Evolutionary conservation across 1,284 basidiomycete genomes (phyloP).

Genomic region (Ustilago curta): DNA sequence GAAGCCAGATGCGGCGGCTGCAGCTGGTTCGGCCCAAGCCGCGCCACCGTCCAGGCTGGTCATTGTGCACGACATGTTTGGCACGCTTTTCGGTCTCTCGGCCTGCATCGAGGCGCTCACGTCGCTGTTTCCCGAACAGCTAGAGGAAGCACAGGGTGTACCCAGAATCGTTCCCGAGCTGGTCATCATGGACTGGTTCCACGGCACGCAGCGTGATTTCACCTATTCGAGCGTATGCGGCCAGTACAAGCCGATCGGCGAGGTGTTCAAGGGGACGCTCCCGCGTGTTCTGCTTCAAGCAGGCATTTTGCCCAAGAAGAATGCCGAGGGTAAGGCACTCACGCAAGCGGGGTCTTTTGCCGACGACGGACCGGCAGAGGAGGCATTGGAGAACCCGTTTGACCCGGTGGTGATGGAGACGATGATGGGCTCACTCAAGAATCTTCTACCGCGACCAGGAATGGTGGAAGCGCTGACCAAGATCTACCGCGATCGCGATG

Average conservation of each 20-base stretch:
- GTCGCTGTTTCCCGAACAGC: constrained; percentile 47
- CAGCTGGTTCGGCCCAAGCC: constrained; percentile 6
- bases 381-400: constrained; percentile 45
- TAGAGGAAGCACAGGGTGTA: constrained; percentile 27
- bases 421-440: constrained; percentile 55
- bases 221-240: constrained; percentile 53
- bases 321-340: constrained; percentile 10
- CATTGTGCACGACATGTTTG: constrained; percentile 64
- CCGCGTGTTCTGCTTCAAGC: constrained; percentile 58
- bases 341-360: constrained; percentile 36
- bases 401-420: constrained; percentile 31
- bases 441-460: constrained; percentile 52
- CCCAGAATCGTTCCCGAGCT: constrained; percentile 55
- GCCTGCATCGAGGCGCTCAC: constrained; percentile 49
- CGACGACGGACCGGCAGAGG: constrained; percentile 33
- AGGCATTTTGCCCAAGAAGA: constrained; percentile 43
- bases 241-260: constrained; percentile 53
- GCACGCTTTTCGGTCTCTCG: constrained; percentile 55
- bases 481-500: constrained; percentile 51
- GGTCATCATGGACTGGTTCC: constrained; percentile 64
- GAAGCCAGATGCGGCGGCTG: constrained; percentile 12
- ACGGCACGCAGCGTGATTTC: constrained; percentile 59
- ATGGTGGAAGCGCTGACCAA: constrained; percentile 56
- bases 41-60: constrained; percentile 37
- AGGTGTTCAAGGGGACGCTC: constrained; percentile 56